These are phyloP conservation scores for Alternaria angustiovoidea DNA, from an alignment of 2,329 filamentous ascomycete genomes.

Conservation along the genomic window DNA sequence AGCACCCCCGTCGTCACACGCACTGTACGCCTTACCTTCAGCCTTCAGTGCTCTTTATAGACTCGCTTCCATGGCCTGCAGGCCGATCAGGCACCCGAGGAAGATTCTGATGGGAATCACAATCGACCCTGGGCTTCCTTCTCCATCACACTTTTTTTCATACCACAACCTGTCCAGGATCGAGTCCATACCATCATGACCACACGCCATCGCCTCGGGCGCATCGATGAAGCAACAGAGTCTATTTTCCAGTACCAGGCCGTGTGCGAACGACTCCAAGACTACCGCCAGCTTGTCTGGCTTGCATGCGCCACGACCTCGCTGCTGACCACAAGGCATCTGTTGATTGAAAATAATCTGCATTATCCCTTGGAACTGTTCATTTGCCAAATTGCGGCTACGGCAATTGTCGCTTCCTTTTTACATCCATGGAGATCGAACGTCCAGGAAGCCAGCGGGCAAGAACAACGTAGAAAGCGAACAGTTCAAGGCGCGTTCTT, in stretches of 20 bases:
- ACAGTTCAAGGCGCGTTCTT: constrained; percentile 10
- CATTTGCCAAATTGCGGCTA: constrained; percentile 22
- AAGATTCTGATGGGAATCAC: neutral
- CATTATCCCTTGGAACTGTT: constrained; percentile 33
- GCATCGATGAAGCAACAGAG: neutral
- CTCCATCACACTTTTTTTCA: constrained; percentile 2
- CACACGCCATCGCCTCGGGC: constrained; percentile 4
- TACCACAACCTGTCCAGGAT: neutral
- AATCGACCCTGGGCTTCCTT: neutral
- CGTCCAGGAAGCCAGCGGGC: neutral
- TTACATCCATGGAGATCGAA: constrained; percentile 2
- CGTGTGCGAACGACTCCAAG: constrained; percentile 8
- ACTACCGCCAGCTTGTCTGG: constrained; percentile 23
- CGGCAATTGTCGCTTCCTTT: constrained; percentile 9
- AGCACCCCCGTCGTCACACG: constrained; percentile 5
- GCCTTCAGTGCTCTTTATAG: constrained; percentile 7
- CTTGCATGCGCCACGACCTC: constrained; percentile 26
- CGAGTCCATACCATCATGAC: constrained; percentile 6
- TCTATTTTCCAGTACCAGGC: neutral
- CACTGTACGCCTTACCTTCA: constrained; percentile 1
- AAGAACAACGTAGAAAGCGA: neutral
- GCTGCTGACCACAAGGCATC: constrained; percentile 29
- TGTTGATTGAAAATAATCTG: constrained; percentile 35
- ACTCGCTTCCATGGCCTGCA: constrained; percentile 6
- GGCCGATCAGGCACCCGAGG: neutral